Conservation (phyloP, 2,329 filamentous ascomycete species). For the Parascedosporium putredinis region DNA sequence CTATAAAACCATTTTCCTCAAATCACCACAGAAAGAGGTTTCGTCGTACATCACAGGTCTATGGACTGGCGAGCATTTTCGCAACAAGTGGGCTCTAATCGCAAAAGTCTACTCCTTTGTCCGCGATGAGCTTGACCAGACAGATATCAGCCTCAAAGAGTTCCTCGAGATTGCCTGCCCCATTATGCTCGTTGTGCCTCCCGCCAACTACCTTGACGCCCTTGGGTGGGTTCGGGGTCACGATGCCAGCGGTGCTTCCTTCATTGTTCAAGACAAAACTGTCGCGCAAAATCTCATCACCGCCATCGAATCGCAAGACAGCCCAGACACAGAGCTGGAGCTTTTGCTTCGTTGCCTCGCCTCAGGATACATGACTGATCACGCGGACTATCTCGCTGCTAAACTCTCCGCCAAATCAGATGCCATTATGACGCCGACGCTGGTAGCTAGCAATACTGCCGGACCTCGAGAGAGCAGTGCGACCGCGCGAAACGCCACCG, state of each 20-base stretch:
- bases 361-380: slow-evolving; percentile 17
- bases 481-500: no score
- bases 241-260: slow-evolving; percentile 16
- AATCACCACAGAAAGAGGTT: slow-evolving; percentile 38
- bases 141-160: slow-evolving; percentile 31
- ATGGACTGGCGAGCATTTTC: slow-evolving; percentile 39
- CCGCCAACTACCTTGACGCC: slow-evolving; percentile 31
- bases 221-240: slow-evolving; percentile 34
- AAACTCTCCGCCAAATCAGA: slow-evolving; percentile 15
- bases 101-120: slow-evolving; percentile 45
- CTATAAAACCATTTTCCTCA: slow-evolving; percentile 34
- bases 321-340: slow-evolving; percentile 20
- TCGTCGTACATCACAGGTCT: slow-evolving; percentile 37
- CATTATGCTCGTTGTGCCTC: slow-evolving; percentile 34
- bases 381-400: slow-evolving; percentile 15
- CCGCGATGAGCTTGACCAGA: slow-evolving; percentile 37
- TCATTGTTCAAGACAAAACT: slow-evolving; percentile 12
- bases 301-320: slow-evolving; percentile 3
- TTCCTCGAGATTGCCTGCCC: slow-evolving; percentile 35
- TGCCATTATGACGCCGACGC: slow-evolving; percentile 17
- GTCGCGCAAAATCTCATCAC: not conserved
- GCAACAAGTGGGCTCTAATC: slow-evolving; percentile 40
- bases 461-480: no score
- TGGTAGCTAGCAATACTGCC: not conserved
- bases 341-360: slow-evolving; percentile 16